Base-by-base conservation (phyloP, 352 stramenopile genomes). In the Phytopythium aichiense region DNA sequence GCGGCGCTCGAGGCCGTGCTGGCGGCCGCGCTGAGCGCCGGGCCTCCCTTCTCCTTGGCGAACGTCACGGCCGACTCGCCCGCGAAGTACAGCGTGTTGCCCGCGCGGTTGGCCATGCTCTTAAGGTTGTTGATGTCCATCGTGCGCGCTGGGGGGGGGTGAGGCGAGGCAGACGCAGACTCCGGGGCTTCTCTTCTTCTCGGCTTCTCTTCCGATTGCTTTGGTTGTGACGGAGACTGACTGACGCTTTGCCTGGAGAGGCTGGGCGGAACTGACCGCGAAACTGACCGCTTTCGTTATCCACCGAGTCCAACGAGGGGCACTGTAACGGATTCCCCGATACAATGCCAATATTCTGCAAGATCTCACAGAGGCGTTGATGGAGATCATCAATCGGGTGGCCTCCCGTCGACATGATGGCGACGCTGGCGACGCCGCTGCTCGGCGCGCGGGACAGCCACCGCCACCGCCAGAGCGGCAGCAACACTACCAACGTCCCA, bases 1-100 rank as follows among this genome's bases (percentile, higher is more conserved):
- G 80, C 81, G 15, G 71, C 78, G n/a, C 64, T 73, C 13, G 81
- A 81, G 7, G 81, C 81, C 23, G 66, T 72, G 37, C 75, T 74
- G 11, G 49, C 9, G 16, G 49, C 28, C 50, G 28, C 31, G 50
- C 50, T 51, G 46, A 87, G 70, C 22, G 73, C 73, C 45, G 81
- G 70, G 18, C 74, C 78, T 40, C 71, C 74, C 60, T 88, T 90
- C 31, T 58, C 52, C 52, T 58, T 58, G 31, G 25, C 52, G 52
- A 46, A 46, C 31, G 52, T 58, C 43, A 72, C 65, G 0, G 65
- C 66, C 59, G 71, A 60, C 52, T 58, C 52, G 57, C 67, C 72
- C 15, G 71, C 73, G 35, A 67, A 68, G 61, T 76, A 79, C 18
- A 81, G 70, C 48, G 73, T 81, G 67, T 81, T 81, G 50, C 73